Evolutionary conservation across 2,329 filamentous ascomycete genomes (phyloP), one percentile per base, ranked within the genome.

Genomic region (Trichophyton simii): DNA sequence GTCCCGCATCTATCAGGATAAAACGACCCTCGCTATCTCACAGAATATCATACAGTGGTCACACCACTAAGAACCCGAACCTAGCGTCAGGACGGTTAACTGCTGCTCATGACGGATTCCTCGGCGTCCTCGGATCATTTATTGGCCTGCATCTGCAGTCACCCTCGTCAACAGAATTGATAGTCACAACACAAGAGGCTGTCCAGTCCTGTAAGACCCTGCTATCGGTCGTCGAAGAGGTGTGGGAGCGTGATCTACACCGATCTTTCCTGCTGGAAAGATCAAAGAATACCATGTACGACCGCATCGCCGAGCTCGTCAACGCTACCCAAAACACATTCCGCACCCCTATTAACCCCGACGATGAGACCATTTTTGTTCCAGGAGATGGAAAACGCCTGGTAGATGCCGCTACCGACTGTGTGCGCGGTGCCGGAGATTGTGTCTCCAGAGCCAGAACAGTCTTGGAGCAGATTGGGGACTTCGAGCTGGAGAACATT

Each of bases 141-240:
- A 92, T 97, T 71, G 94, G 94, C 15, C 81, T 96, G 61, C 90
- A 96, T 73, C 80, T 96, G 63, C 91, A 96, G 72, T 94, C 91
- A n/a, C 87, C 94, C 64, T 94, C 91, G 6, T 87, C 90, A 7
- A 84, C 87, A 0, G 91, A 96, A 71, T 80, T 97, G 57, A 84
- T 91, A 36, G 77, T 86, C 9, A 91, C 89, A 15, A 92, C 95
- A 57, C 87, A 89, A 70, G 87, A 92, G 71, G 89, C 91, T 7
- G 88, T 91, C 8, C 81, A 84, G 6, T 91, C 91, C 2, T 95
- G 91, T 65, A 86, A 87, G 55, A 84, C 87, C 66, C 80, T 97
- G 57, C 79, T 96, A 58, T 81, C 84, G 15, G 85, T 96, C 9
- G 83, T 96, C 9, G 89, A 95, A 68, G 83, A 87, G 61, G 86